Conservation (phyloP, 371 early-diverging fungal genomes). For the Enterocytospora artemiae region DNA sequence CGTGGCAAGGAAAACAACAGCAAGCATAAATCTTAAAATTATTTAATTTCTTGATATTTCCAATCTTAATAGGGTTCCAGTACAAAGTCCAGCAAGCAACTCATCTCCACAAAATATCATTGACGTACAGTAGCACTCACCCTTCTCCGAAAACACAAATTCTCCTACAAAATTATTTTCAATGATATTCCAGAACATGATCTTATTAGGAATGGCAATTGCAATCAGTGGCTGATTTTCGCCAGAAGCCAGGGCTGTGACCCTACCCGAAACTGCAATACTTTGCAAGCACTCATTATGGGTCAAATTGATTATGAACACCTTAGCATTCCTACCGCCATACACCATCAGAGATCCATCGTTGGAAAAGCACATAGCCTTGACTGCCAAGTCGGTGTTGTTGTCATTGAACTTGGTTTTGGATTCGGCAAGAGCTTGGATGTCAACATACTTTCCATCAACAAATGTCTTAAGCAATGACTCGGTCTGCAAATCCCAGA, state of each 20-base stretch:
- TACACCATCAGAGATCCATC: slow-evolving; percentile 55
- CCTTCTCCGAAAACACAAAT: slow-evolving; percentile 27
- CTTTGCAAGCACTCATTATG: slow-evolving; percentile 26
- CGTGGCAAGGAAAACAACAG: not conserved
- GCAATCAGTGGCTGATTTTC: slow-evolving; percentile 51
- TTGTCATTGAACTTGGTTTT: slow-evolving; percentile 7
- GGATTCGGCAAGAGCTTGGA: slow-evolving; percentile 19
- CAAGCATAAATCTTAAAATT: not conserved
- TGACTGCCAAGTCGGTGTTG: slow-evolving; percentile 33
- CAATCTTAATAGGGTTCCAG: slow-evolving; percentile 42
- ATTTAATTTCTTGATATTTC: slow-evolving; percentile 38
- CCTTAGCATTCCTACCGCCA: slow-evolving; percentile 49
- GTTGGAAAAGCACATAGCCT: slow-evolving; percentile 44
- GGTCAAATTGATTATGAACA: slow-evolving; percentile 49
- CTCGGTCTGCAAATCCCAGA: slow-evolving; percentile 56
- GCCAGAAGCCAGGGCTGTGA: slow-evolving; percentile 51
- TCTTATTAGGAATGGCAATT: slow-evolving; percentile 45
- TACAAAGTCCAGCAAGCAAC: slow-evolving; percentile 47
- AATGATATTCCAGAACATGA: slow-evolving; percentile 54
- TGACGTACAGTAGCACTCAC: slow-evolving; percentile 39
- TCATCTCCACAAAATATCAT: slow-evolving; percentile 42
- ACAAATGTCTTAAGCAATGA: slow-evolving; percentile 59
- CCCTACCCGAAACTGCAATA: slow-evolving; percentile 34
- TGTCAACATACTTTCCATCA: slow-evolving; percentile 52
- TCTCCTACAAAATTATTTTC: slow-evolving; percentile 35